Base-by-base conservation (phyloP, 306 rosid species). In the Gynostemma pentaphyllum region DNA sequence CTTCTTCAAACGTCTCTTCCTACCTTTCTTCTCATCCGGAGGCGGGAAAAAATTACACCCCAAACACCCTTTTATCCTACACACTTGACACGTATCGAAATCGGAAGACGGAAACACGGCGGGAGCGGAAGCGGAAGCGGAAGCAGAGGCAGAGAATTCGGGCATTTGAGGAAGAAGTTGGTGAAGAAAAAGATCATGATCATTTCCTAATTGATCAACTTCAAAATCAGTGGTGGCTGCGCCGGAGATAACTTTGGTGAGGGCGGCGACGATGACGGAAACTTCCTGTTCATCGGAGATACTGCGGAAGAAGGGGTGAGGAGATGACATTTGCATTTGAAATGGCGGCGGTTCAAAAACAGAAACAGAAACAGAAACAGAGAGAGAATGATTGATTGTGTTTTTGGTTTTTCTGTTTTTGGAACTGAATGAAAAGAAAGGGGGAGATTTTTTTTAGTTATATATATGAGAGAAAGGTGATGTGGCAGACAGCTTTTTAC, bases 201-300 rank as follows among this genome's bases (percentile, higher is more conserved):
- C n/a, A n/a, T n/a, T n/a, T n/a, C n/a, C n/a, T n/a, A n/a, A n/a
- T n/a, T n/a, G n/a, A n/a, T 1, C 12, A 26, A 40, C 29, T 1
- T 15, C 2, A 14, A 45, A 12, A 14, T 54, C 5, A 11, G 55
- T 0, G 13, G 84, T 41, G 49, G 78, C 66, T 30, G 79, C 70
- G 36, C 96, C 99, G 29, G 90, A n/a, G 40, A 86, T 67, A 15
- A 92, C 95, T 72, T 86, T 81, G 39, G 87, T 80, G 47, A 92
- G 88, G 15, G 97, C 66, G 45, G 80, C 54, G 63, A 92, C 97
- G 28, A 88, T 92, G 64, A 86, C 77, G 21, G 94, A 71, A 69
- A 69, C 52, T 46, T 92, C 99, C 41, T 92, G 86, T 0, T 86
- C 95, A 11, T 62, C 24, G 19, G 90, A 67, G 69, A 92, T 80